Percentiles rank a stretch among this genome's conserved stretches.
phyloP scores from a whole-genome alignment of 345 rosid genomes.

The Eucalyptus paniculata region DNA sequence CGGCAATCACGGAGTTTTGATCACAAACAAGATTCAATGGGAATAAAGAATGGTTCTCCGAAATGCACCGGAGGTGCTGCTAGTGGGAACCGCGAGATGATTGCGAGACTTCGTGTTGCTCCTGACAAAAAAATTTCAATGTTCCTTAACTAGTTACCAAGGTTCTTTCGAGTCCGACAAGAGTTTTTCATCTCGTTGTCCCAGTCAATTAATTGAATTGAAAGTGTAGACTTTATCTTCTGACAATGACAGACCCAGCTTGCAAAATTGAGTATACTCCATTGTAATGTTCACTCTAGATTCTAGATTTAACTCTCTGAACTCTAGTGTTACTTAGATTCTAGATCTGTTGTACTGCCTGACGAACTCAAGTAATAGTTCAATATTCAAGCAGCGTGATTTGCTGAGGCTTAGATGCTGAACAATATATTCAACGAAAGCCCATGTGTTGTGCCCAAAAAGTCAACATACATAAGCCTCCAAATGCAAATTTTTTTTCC shows the following conservation, averaged over 20 bases:
- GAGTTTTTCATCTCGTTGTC: background rate
- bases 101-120: background rate
- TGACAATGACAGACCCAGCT: background rate
- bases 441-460: background rate
- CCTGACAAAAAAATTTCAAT: background rate
- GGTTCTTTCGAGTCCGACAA: background rate
- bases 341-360: background rate
- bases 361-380: background rate
- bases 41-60: constrained; percentile 15
- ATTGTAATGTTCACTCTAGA: background rate
- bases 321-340: background rate
- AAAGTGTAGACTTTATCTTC: background rate
- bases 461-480: background rate
- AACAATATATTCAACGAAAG: background rate
- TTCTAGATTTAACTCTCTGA: background rate
- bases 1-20: background rate
- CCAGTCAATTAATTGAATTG: background rate
- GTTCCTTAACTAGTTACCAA: background rate
- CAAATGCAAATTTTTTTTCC: background rate
- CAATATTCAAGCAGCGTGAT: background rate
- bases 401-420: background rate
- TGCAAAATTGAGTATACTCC: background rate
- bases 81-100: constrained; percentile 36
- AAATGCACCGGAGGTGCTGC: constrained; percentile 36
- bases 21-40: background rate